Evolutionary conservation across 805 yeast genomes (phyloP), one percentile per base, ranked within the genome.

Genomic region (Yueomyces sinensis): DNA sequence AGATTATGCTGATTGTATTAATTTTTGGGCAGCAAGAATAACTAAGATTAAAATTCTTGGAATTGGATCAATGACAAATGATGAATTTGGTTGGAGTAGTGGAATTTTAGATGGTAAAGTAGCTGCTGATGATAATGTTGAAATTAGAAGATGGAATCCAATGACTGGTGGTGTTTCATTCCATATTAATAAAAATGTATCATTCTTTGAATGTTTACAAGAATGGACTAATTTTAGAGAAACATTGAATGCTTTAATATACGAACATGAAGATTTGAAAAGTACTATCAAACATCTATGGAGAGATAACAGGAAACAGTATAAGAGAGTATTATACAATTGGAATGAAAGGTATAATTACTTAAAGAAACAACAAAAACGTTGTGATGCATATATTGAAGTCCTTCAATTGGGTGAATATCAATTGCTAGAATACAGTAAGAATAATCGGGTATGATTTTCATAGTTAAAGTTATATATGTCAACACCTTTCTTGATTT

Each of bases 1-100:
- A 30, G 80, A 74, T 48, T 82, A 72, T 54, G 73, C 81, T 14
- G 71, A 77, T 44, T 74, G 89, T 4, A 76, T 91, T 56, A 86
- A 84, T 54, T 86, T 82, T 52, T 86, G 95, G 95, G 82, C 93
- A 2, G 82, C 89, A 2, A 70, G 91, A 43, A 69, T 81, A 27
- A 78, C 94, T 5, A 78, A 86, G 13, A 76, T 82, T 16, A 94
- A 94, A 3, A 66, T 62, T 23, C 40, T 75, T 0, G 81, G 76
- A 46, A 78, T 74, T 36, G 74, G 79, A 41, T 65, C 82, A 23
- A 74, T 84, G 2, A 76, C 89, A 5, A 69, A 64, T 35, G 70
- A 76, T 38, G 93, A 86, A 51, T 84, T 74, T 50, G 95, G 95
- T 2, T 84, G 94, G 94, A 56, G 65, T 32, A 34, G 41, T 4